Percentiles rank a stretch among this genome's conserved stretches.
Evolutionary conservation across 2,329 filamentous ascomycete genomes (phyloP).

Genomic region (Davidsoniella virescens): DNA sequence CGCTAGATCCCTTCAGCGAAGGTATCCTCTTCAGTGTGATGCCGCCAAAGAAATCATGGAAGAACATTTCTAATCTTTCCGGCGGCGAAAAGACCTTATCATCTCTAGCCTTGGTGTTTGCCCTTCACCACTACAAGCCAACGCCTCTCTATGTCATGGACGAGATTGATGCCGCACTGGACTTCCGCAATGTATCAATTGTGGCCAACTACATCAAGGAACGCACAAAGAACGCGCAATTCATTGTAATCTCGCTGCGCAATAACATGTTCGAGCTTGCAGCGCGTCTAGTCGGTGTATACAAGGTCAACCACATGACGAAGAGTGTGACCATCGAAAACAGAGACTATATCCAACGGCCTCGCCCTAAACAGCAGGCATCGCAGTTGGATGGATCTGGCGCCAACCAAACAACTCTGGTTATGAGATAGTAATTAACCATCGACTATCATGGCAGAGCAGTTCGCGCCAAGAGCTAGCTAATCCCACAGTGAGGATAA

Average conservation of each 20-base stretch:
- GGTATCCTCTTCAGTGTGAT: slow-evolving; percentile 96
- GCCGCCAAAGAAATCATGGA: slow-evolving; percentile 99
- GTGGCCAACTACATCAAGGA: slow-evolving; percentile 99
- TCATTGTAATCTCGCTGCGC: slow-evolving; percentile 91
- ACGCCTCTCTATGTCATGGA: slow-evolving; percentile 99
- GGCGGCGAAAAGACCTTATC: slow-evolving; percentile 96
- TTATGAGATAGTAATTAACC: slow-evolving; percentile 2
- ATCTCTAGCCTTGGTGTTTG: slow-evolving; percentile 90
- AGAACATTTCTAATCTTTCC: slow-evolving; percentile 91
- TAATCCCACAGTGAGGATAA: no score
- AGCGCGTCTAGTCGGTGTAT: slow-evolving; percentile 86
- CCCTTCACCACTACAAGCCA: slow-evolving; percentile 92
- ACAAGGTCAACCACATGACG: slow-evolving; percentile 99
- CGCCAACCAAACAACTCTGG: slow-evolving; percentile 7
- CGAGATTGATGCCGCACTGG: slow-evolving; percentile 93
- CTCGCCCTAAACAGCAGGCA: slow-evolving; percentile 20
- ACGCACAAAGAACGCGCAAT: slow-evolving; percentile 96
- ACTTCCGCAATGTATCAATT: slow-evolving; percentile 96
- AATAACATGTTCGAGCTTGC: slow-evolving; percentile 99
- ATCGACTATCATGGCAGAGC: no score
- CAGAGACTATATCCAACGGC: slow-evolving; percentile 48
- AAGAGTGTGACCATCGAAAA: slow-evolving; percentile 87
- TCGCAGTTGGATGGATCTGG: slow-evolving; percentile 3
- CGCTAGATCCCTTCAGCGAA: slow-evolving; percentile 88
- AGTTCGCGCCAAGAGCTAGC: no score